Base-by-base conservation (phyloP, 768 basidiomycete species). In the Phlegmacium glaucopus region DNA sequence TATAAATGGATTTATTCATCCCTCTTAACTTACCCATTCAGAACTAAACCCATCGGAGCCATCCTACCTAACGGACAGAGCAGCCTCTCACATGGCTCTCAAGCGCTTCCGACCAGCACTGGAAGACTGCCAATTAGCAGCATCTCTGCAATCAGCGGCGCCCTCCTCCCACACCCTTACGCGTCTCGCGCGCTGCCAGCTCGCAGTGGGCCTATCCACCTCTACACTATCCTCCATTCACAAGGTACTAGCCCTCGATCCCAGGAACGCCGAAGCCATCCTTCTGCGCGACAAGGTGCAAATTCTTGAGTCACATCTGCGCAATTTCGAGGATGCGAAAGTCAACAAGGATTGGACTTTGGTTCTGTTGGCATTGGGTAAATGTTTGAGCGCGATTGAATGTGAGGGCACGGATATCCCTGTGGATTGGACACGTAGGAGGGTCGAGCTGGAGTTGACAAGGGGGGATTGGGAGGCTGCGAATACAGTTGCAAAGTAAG, bases 131-230 rank as follows among this genome's bases (percentile, higher is more conserved):
- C 90, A 90, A 62, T 72, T 72, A 28, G 91, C 90, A 4, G 74
- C 78, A 0, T 65, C 79, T 0, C 70, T 91, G 6, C 88, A 92
- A 66, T 64, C 82, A 7, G 61, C 69, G 11, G 48, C 71, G 0
- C 86, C 87, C 7, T 80, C 84, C 4, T 53, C 81, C 1, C 94
- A 94, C 62, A 92, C 90, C 9, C 77, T 94, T 39, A 71, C 90
- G 28, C 86, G 92, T 3, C 78, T 92, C 6, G 90, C 87, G 0
- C 79, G 86, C 43, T 94, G 91, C 64, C 91, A 94, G 51, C 73
- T 91, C 13, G 87, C 89, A 1, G 73, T 90, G 7, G 92, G 89
- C 2, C 76, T 79, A 2, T 74, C 85, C 0, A 76, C 77, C 1
- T 78, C 82, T 11, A 86, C 90, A 1, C 71, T 82, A 11, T 82